phyloP scores from a whole-genome alignment of 1,284 basidiomycete species.

The Mycena citricolor region DNA sequence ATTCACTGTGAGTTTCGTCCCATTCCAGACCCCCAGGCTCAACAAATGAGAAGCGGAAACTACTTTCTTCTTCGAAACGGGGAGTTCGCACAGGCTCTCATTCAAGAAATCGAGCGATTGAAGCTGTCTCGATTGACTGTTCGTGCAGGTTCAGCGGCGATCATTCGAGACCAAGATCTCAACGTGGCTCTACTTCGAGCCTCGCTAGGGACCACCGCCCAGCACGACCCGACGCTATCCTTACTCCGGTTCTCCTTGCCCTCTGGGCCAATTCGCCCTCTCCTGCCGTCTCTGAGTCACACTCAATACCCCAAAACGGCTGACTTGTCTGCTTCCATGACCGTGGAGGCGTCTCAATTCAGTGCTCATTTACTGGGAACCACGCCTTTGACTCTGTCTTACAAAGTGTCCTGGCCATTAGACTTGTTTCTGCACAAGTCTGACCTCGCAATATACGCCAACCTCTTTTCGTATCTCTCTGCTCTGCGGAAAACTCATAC shows the following conservation, averaged over 20 bases:
- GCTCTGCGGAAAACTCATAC: constrained; percentile 82
- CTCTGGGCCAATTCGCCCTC: constrained; percentile 73
- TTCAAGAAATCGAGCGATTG: constrained; percentile 79
- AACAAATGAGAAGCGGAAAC: constrained; percentile 66
- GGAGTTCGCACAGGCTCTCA: constrained; percentile 79
- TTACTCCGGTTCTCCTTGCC: constrained; percentile 74
- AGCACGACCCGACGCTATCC: constrained; percentile 73
- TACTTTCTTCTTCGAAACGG: constrained; percentile 89
- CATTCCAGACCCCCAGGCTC: neutral
- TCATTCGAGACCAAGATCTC: constrained; percentile 86
- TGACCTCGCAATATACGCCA: constrained; percentile 74
- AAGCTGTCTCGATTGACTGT: constrained; percentile 73
- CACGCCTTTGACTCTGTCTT: constrained; percentile 68
- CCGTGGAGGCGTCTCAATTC: constrained; percentile 53
- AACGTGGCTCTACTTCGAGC: constrained; percentile 80
- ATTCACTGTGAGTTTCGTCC: constrained; percentile 56
- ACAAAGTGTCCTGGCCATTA: constrained; percentile 79
- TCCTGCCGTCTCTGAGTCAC: constrained; percentile 65
- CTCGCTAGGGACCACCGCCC: constrained; percentile 81
- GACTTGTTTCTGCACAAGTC: constrained; percentile 83
- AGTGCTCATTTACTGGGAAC: constrained; percentile 73
- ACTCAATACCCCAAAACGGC: constrained; percentile 35
- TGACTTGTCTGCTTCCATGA: constrained; percentile 29
- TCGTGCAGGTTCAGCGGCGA: constrained; percentile 59
- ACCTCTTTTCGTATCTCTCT: constrained; percentile 80